Percentiles rank a stretch among this genome's conserved stretches.
phyloP scores from a whole-genome alignment of 441 rosid genomes.

The Omphalea diandra region DNA sequence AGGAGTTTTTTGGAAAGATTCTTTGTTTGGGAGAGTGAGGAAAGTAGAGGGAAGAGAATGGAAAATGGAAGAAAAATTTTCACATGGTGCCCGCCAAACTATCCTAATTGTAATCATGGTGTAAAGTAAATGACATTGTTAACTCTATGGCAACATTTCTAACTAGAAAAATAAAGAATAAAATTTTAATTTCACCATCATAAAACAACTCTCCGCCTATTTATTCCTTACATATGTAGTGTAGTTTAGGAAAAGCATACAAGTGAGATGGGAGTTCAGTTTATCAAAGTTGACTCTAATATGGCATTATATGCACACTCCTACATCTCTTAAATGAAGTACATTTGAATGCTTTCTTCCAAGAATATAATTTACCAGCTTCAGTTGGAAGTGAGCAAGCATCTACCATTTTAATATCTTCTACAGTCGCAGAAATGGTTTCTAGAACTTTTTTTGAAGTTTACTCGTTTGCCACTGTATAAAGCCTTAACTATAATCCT shows the following conservation, averaged over 20 bases:
- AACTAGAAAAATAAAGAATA: background rate
- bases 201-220: background rate
- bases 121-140: too few relatives aligned
- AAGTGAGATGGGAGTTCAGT: background rate
- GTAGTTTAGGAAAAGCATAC: background rate
- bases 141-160: background rate
- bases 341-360: constrained; percentile 6
- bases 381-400: background rate
- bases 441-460: background rate
- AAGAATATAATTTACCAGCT: constrained; percentile 2
- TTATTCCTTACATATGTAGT: too few relatives aligned
- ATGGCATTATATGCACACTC: background rate
- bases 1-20: too few relatives aligned
- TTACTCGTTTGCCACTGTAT: background rate
- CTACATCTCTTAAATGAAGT: background rate
- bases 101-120: too few relatives aligned
- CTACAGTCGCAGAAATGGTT: background rate
- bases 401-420: background rate
- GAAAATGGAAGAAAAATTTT: background rate
- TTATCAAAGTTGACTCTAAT: background rate
- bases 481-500: constrained; percentile 6
- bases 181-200: background rate
- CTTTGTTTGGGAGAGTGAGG: background rate
- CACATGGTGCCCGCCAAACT: background rate
- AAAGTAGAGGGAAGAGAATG: background rate